Evolutionary conservation across 371 early-diverging fungal species (phyloP).

Genomic region (Fennellomyces sp.): DNA sequence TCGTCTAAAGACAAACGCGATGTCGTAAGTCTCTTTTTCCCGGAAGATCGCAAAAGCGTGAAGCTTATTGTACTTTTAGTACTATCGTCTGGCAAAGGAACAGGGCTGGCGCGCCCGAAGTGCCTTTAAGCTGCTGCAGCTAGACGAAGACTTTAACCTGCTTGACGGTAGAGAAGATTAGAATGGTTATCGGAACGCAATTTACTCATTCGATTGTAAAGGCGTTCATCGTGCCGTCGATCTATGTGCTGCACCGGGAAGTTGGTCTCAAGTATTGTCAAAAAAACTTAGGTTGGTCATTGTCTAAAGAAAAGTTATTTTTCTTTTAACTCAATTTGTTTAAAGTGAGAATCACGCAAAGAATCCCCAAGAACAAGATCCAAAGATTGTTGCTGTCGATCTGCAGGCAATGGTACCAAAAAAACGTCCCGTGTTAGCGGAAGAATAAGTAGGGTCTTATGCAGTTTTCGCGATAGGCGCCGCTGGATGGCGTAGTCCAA

Average conservation of each 20-base stretch:
- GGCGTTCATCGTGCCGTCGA: constrained; percentile 94
- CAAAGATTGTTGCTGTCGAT: constrained; percentile 97
- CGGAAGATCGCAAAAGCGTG: neutral
- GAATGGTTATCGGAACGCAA: too few relatives aligned
- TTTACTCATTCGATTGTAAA: constrained; percentile 27
- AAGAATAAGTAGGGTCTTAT: too few relatives aligned
- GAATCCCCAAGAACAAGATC: constrained; percentile 52
- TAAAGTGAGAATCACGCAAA: constrained; percentile 60
- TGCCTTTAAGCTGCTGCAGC: constrained; percentile 98
- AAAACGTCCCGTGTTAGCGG: neutral
- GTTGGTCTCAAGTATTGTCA: constrained; percentile 98
- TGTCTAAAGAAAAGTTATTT: neutral
- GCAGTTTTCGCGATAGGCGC: constrained; percentile 63
- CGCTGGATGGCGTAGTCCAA: constrained; percentile 92
- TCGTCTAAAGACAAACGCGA: constrained; percentile 95
- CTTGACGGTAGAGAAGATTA: constrained; percentile 69
- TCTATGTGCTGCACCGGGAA: constrained; percentile 99
- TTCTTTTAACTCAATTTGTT: neutral
- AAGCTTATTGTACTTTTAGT: constrained; percentile 36
- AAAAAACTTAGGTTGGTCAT: constrained; percentile 60
- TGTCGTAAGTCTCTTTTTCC: constrained; percentile 45
- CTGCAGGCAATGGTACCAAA: constrained; percentile 98
- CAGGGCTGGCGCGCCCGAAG: constrained; percentile 97
- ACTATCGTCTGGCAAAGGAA: constrained; percentile 96
- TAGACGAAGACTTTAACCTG: constrained; percentile 86